Evolutionary conservation across 1,139 yeast genomes (phyloP).

Genomic region (Meyerozyma elateridarum): DNA sequence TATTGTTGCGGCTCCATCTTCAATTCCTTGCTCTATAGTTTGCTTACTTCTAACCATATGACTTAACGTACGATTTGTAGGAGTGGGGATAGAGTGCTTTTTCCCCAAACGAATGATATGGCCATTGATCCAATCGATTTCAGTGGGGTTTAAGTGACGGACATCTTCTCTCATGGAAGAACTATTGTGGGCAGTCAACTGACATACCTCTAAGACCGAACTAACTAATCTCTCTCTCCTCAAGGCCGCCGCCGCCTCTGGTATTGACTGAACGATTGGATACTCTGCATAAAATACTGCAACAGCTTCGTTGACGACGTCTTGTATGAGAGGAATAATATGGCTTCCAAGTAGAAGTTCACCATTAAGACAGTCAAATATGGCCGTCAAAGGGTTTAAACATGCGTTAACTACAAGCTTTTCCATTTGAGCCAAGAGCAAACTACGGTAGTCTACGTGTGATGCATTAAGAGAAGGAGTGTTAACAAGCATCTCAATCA

Average conservation of each 20-base stretch:
- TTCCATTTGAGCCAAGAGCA: conserved; percentile 62
- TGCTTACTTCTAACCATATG: conserved; percentile 44
- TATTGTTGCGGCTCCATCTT: conserved; percentile 15
- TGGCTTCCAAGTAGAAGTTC: conserved; percentile 44
- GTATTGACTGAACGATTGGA: conserved; percentile 24
- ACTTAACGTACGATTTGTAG: conserved; percentile 44
- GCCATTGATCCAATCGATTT: conserved; percentile 78
- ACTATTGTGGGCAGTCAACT: conserved; percentile 52
- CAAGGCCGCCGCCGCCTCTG: conserved; percentile 35
- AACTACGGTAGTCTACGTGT: conserved; percentile 47
- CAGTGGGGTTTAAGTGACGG: conserved; percentile 56
- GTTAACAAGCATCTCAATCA: conserved; percentile 28
- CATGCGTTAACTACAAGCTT: conserved; percentile 73
- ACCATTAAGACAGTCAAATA: conserved; percentile 71
- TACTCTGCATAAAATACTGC: conserved; percentile 35
- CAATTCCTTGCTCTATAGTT: conserved; percentile 28
- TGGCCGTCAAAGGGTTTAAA: conserved; percentile 68
- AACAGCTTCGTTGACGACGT: conserved; percentile 45
- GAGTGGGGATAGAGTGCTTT: conserved; percentile 34
- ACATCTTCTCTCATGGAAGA: conserved; percentile 90
- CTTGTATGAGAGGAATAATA: conserved; percentile 26
- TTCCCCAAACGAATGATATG: conserved; percentile 53
- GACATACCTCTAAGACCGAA: conserved; percentile 44
- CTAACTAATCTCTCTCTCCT: conserved; percentile 40
- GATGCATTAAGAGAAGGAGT: conserved; percentile 37